Conservation (phyloP, 495 filamentous ascomycete species). For the Aspergillus kassunensis region DNA sequence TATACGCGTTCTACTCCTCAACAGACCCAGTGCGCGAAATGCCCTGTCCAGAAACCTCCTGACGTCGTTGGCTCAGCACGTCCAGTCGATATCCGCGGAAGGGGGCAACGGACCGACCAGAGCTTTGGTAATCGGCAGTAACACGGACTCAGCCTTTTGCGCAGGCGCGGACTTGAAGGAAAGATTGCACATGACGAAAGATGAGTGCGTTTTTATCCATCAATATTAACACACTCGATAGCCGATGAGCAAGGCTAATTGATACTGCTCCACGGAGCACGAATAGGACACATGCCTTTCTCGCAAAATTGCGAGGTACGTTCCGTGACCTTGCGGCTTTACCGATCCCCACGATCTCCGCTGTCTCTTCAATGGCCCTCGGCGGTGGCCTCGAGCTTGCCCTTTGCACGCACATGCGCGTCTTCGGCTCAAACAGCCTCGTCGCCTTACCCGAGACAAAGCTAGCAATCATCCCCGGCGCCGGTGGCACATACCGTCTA, state of each 20-base stretch:
- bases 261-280: background rate
- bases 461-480: slow-evolving; percentile 89
- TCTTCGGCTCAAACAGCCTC: slow-evolving; percentile 66
- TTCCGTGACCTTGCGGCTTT: slow-evolving; percentile 64
- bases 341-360: slow-evolving; percentile 83
- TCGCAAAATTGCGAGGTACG: slow-evolving; percentile 66
- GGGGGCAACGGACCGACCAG: slow-evolving; percentile 62
- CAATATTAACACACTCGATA: too few relatives aligned
- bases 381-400: slow-evolving; percentile 92
- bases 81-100: slow-evolving; percentile 65
- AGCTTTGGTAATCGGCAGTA: slow-evolving; percentile 73
- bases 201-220: slow-evolving; percentile 50
- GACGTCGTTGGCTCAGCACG: slow-evolving; percentile 60
- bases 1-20: slow-evolving; percentile 83
- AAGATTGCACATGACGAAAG: slow-evolving; percentile 63
- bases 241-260: background rate
- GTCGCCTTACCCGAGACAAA: slow-evolving; percentile 88
- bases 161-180: slow-evolving; percentile 95
- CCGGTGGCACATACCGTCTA: slow-evolving; percentile 85
- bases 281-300: slow-evolving; percentile 68
- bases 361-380: slow-evolving; percentile 74
- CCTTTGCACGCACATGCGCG: slow-evolving; percentile 77
- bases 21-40: slow-evolving; percentile 79
- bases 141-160: slow-evolving; percentile 78
- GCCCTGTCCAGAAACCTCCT: slow-evolving; percentile 81